These are phyloP conservation scores for Exophiala xenobiotica DNA, from an alignment of 2,329 filamentous ascomycete species.

Conservation along the genomic window DNA sequence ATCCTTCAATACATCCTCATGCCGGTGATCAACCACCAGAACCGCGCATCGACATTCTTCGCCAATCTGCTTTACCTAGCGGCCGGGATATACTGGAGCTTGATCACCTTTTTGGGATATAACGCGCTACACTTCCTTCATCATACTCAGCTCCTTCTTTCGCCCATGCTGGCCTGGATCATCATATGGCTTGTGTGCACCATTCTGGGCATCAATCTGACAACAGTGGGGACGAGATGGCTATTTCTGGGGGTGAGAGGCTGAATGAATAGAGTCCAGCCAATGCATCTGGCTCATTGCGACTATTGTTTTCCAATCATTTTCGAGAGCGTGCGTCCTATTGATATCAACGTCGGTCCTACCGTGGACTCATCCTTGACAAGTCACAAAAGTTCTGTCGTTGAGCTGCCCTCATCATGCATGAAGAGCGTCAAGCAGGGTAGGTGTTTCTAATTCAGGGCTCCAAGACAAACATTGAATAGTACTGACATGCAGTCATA, in stretches of 20 bases:
- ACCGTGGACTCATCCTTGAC: too few relatives aligned
- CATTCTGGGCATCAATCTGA: conserved; percentile 47
- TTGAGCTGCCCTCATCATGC: too few relatives aligned
- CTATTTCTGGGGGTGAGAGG: conserved; percentile 44
- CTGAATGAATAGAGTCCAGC: conserved; percentile 16
- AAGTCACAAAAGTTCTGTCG: too few relatives aligned
- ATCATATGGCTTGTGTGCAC: conserved; percentile 59
- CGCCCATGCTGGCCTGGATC: conserved; percentile 60
- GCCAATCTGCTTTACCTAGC: conserved; percentile 67
- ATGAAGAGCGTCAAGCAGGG: too few relatives aligned
- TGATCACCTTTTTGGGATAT: conserved; percentile 68
- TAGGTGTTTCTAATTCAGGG: too few relatives aligned
- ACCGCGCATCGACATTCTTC: conserved; percentile 53
- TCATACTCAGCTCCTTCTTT: conserved; percentile 64
- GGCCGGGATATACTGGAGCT: conserved; percentile 64
- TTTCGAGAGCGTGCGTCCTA: too few relatives aligned
- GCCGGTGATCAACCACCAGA: conserved; percentile 51
- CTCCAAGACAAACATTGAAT: too few relatives aligned
- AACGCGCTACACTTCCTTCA: conserved; percentile 67
- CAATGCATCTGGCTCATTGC: not conserved
- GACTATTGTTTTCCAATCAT: too few relatives aligned
- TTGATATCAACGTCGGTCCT: too few relatives aligned
- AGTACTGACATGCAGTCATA: too few relatives aligned
- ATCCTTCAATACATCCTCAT: conserved; percentile 67
- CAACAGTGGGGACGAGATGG: conserved; percentile 45